A percentile compares a stretch with the other conserved stretches of the same genome.
Conservation (phyloP, 2,329 filamentous ascomycete species). For the Coleophoma eucalyptorum region DNA sequence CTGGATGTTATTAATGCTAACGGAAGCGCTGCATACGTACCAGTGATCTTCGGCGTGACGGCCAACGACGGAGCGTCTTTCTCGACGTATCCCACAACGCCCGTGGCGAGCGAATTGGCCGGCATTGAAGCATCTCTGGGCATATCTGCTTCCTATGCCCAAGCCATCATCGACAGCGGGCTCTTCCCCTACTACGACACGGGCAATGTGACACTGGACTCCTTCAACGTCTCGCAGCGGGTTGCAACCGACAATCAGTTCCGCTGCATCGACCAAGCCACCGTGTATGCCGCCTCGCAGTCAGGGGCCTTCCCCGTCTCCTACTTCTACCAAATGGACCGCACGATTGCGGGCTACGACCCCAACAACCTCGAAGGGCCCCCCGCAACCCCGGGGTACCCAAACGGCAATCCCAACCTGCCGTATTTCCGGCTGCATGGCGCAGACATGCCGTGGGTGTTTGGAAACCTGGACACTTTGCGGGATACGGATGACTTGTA, state of each 20-base stretch:
- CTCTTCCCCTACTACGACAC: constrained; percentile 45
- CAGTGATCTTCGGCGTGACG: constrained; percentile 47
- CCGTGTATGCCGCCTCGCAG: constrained; percentile 39
- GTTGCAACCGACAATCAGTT: constrained; percentile 50
- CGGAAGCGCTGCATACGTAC: constrained; percentile 41
- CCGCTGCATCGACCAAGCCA: constrained; percentile 52
- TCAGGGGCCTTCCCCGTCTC: constrained; percentile 38
- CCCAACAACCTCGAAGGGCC: constrained; percentile 46
- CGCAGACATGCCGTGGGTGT: constrained; percentile 41
- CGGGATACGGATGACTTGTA: constrained; percentile 42
- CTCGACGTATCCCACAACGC: constrained; percentile 38
- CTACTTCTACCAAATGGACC: constrained; percentile 49
- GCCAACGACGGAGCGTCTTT: constrained; percentile 48
- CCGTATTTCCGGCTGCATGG: constrained; percentile 52
- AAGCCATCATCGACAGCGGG: constrained; percentile 36
- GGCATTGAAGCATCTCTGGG: constrained; percentile 40
- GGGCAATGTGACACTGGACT: constrained; percentile 47
- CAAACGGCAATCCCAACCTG: constrained; percentile 42
- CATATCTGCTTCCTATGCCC: constrained; percentile 38
- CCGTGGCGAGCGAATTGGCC: constrained; percentile 34
- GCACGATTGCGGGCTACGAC: constrained; percentile 43
- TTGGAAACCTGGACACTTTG: constrained; percentile 37
- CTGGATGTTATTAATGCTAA: constrained; percentile 39
- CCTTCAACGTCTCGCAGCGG: constrained; percentile 49
- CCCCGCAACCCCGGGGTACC: constrained; percentile 33